Percentiles rank a stretch among this genome's conserved stretches.
Evolutionary conservation across 352 stramenopile genomes (phyloP).

Genomic region (Phytophthora cryptogea): DNA sequence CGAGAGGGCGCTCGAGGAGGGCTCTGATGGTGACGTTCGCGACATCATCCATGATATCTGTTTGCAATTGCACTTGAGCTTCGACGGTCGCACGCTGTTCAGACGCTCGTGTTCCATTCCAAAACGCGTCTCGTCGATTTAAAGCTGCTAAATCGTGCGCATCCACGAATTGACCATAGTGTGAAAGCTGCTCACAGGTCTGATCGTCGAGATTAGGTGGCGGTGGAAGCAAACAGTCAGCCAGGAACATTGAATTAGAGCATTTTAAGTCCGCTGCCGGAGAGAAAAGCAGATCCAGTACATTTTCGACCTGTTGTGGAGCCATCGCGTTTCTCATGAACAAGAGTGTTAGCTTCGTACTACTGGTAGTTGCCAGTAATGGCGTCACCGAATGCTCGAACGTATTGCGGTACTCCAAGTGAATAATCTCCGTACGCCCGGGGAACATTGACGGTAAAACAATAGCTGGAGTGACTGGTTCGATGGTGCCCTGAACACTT

Average conservation of each 20-base stretch:
- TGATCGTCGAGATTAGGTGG: slow-evolving; percentile 9
- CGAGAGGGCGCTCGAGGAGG: slow-evolving; percentile 37
- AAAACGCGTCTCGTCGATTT: slow-evolving; percentile 38
- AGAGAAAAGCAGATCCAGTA: slow-evolving; percentile 41
- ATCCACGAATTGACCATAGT: slow-evolving; percentile 42
- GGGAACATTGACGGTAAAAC: slow-evolving; percentile 45
- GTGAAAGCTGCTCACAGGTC: slow-evolving; percentile 37
- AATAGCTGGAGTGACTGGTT: slow-evolving; percentile 32
- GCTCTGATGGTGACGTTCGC: slow-evolving; percentile 37
- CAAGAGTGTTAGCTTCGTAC: slow-evolving; percentile 25
- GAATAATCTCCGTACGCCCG: slow-evolving; percentile 31
- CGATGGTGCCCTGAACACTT: slow-evolving; percentile 39
- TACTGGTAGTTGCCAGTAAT: slow-evolving; percentile 21
- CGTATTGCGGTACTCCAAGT: slow-evolving; percentile 49
- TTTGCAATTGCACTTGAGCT: slow-evolving; percentile 38
- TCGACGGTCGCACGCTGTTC: slow-evolving; percentile 13
- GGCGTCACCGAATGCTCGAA: slow-evolving; percentile 41
- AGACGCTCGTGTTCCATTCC: slow-evolving; percentile 17
- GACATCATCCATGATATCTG: slow-evolving; percentile 40
- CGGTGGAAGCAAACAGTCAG: slow-evolving; percentile 42
- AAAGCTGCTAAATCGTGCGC: slow-evolving; percentile 38
- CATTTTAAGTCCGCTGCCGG: slow-evolving; percentile 37
- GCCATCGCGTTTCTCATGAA: slow-evolving; percentile 23
- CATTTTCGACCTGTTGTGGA: slow-evolving; percentile 26
- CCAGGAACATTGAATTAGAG: slow-evolving; percentile 29